These are phyloP conservation scores for Pleurotus djamor DNA, from an alignment of 768 basidiomycete genomes.

Conservation along the genomic window DNA sequence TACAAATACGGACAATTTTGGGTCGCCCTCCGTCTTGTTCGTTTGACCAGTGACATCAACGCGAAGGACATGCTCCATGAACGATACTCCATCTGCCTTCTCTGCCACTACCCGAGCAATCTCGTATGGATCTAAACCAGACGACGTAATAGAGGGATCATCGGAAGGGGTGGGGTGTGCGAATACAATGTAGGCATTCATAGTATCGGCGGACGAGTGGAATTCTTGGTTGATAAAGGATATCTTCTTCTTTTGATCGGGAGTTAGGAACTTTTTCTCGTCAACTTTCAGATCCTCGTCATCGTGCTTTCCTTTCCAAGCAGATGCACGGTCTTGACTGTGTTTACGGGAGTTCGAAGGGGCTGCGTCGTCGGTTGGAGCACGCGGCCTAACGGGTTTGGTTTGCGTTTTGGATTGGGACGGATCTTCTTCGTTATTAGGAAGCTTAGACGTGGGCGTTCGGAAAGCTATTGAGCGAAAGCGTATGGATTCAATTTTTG, in stretches of 20 bases:
- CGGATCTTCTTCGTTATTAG: constrained; percentile 29
- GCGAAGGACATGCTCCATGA: constrained; percentile 76
- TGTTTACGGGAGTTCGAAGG: constrained; percentile 40
- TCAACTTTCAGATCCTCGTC: constrained; percentile 43
- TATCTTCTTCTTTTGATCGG: constrained; percentile 88
- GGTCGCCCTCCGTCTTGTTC: constrained; percentile 46
- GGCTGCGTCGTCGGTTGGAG: constrained; percentile 4
- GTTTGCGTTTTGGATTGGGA: neutral
- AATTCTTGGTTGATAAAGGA: constrained; percentile 94
- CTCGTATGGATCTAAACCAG: constrained; percentile 60
- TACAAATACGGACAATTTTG: constrained; percentile 84
- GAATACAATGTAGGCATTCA: constrained; percentile 92
- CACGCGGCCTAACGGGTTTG: constrained; percentile 18
- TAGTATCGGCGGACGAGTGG: constrained; percentile 70
- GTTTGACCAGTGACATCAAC: constrained; percentile 63
- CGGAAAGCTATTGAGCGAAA: constrained; percentile 95
- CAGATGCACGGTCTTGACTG: constrained; percentile 54
- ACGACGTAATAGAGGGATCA: constrained; percentile 43
- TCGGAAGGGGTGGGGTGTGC: constrained; percentile 58
- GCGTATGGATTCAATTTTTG: constrained; percentile 89
- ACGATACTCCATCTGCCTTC: constrained; percentile 64
- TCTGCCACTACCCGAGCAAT: constrained; percentile 61
- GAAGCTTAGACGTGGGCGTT: constrained; percentile 67
- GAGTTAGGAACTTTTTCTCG: constrained; percentile 69
- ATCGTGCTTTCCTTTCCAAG: constrained; percentile 51